These are phyloP conservation scores for Tricharina praecox DNA, from an alignment of 495 filamentous ascomycete species.

Conservation along the genomic window DNA sequence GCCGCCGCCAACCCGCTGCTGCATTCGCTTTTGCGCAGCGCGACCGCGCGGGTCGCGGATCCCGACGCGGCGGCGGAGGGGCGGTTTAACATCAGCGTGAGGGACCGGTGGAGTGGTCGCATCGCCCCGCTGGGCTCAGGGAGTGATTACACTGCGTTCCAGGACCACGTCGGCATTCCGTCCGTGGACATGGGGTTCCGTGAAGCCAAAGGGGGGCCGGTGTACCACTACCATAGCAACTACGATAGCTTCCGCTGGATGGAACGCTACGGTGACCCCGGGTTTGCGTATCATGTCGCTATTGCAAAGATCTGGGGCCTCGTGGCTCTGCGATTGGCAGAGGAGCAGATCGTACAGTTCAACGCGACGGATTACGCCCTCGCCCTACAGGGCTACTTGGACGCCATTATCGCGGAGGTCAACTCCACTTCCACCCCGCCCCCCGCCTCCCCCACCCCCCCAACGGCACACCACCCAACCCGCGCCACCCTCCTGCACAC, in stretches of 20 bases:
- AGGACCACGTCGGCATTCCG: conserved; percentile 54
- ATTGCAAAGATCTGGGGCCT: conserved; percentile 41
- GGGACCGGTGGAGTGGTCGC: conserved; percentile 39
- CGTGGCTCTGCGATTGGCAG: conserved; percentile 28
- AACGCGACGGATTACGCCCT: conserved; percentile 45
- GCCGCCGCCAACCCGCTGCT: conserved; percentile 53
- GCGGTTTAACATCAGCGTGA: conserved; percentile 47
- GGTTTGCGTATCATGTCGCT: conserved; percentile 44
- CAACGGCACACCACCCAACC: neutral
- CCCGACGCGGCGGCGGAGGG: conserved; percentile 31
- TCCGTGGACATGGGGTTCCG: conserved; percentile 54
- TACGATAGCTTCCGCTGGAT: conserved; percentile 66
- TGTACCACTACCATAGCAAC: conserved; percentile 67
- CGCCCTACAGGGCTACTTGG: conserved; percentile 39
- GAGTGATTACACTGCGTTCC: conserved; percentile 57
- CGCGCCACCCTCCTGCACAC: neutral
- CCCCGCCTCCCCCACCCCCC: neutral
- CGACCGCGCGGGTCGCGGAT: conserved; percentile 40
- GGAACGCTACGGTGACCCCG: conserved; percentile 47
- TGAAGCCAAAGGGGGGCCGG: conserved; percentile 30
- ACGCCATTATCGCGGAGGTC: neutral
- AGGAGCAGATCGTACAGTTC: conserved; percentile 26
- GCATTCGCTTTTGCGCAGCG: conserved; percentile 55
- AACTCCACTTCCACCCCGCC: neutral
- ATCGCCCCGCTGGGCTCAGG: conserved; percentile 54